Evolutionary conservation across 2,329 filamentous ascomycete genomes (phyloP).

Genomic region (Trichoderma asperellum): DNA sequence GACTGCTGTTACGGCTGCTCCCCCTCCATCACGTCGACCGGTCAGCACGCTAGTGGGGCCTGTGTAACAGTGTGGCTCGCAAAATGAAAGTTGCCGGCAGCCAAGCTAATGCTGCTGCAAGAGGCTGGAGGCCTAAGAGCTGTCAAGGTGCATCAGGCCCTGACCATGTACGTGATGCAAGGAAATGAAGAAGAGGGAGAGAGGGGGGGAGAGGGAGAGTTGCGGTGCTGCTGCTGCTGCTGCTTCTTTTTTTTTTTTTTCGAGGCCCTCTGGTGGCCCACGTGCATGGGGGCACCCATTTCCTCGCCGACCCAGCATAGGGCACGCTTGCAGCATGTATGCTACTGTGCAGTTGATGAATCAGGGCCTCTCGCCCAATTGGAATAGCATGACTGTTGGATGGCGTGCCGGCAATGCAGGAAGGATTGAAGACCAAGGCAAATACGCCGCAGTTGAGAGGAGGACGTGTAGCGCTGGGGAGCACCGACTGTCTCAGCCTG

Average conservation of each 20-base stretch:
- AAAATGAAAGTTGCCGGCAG: neutral
- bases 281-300: neutral
- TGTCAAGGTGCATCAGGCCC: constrained; percentile 16
- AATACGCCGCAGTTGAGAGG: neutral
- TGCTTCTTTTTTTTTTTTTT: neutral
- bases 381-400: neutral
- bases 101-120: neutral
- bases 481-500: neutral
- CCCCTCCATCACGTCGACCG: constrained; percentile 6
- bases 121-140: constrained; percentile 4
- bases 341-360: neutral
- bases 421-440: neutral
- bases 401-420: neutral
- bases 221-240: neutral
- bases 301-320: neutral
- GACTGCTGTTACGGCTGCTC: neutral
- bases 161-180: neutral
- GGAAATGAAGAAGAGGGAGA: neutral
- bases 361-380: neutral
- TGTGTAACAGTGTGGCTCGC: constrained; percentile 1
- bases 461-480: neutral
- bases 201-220: neutral
- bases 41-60: constrained; percentile 15
- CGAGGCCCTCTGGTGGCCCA: neutral
- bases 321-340: neutral